Evolutionary conservation across 2,329 filamentous ascomycete species (phyloP), one percentile per base, ranked within the genome.

Genomic region (Colletotrichum filicis): DNA sequence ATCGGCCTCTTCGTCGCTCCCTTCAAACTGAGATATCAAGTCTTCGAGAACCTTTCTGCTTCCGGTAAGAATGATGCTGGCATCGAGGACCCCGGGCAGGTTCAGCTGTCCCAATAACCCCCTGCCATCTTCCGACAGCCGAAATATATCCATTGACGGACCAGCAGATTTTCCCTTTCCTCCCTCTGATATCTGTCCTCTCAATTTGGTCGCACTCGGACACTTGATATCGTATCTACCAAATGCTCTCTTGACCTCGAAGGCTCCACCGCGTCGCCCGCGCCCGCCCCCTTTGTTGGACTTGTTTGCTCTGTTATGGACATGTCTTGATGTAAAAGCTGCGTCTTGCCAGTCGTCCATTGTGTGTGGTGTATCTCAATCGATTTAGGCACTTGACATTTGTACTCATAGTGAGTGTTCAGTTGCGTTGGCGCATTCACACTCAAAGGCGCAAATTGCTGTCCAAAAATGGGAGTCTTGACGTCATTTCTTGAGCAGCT

Each of bases 301-400:
- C 19, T 56, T 71, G 32, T 49, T 28, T 3, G 68, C 56, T 16
- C 66, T 56, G 24, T 71, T 73, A 22, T 73, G 71, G 9, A 73
- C 28, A 19, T 73, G 71, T 32, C 71, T 46, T 3, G 66, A 22
- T 9, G 55, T 57, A 14, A 73, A 66, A 4, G 56, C 71, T n/a
- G 71, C 28, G 9, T 73, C 71, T 64, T 73, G 66, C 71, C 71
- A 73, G 14, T 73, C 71, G 12, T 61, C 49, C 71, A 73, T 73
- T 4, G 3, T 37, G 7, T 19, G 19, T 4, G 2, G n/a, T 22
- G 8, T 19, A 8, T 9, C 2, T n/a, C 19, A 49, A 49, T 9
- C 5, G 7, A n/a, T 22, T 11, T 1, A 22, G 7, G 42, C 1
- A 42, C 2, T 42, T 42, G 14, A 16, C 5, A 42, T 16, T 1